Base-by-base conservation (phyloP, 352 stramenopile genomes). In the Globisporangium takayamanum region DNA sequence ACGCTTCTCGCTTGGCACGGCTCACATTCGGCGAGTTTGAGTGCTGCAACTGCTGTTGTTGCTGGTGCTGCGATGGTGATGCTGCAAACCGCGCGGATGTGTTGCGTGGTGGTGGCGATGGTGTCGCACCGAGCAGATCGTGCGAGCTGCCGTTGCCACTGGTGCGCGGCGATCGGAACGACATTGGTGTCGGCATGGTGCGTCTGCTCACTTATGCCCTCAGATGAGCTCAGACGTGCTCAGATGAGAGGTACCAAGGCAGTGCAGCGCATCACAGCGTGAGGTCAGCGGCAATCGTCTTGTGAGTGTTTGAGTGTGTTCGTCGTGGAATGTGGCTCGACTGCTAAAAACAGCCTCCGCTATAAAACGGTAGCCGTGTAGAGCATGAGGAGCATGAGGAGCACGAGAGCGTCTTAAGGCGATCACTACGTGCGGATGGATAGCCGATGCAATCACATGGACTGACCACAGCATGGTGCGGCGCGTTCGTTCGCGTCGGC, bases 1-100 rank as follows among this genome's bases (percentile, higher is more conserved):
- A 88, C 41, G 65, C 63, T n/a, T 64, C 62, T 8, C 67, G 72
- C 57, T 69, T 67, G 2, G 37, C 11, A 3, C 60, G 63, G 37
- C 47, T 54, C n/a, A 15, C 53, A 45, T 59, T 48, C 0, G 63
- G 59, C 0, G 63, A 70, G 22, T 53, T 16, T 15, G 20, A 12
- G 1, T 49, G 41, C 3, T 37, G 57, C 26, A 5, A 16, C 6
- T 30, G 42, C 20, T 28, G 46, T 5, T 44, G 46, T 22, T 46
- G 56, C 0, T 50, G 37, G 16, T 33, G 25, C 14, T 7, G 25
- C 20, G 42, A 6, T 20, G 57, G 36, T 18, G 57, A 25, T 15
- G 28, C 45, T 18, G 45, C 39, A 5, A 52, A 18, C 12, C 48
- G 53, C 22, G 20, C 22, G 10, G 49, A 41, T 39, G 26, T 11